Conservation (phyloP, 352 stramenopile species). For the Phytophthora tubulina region DNA sequence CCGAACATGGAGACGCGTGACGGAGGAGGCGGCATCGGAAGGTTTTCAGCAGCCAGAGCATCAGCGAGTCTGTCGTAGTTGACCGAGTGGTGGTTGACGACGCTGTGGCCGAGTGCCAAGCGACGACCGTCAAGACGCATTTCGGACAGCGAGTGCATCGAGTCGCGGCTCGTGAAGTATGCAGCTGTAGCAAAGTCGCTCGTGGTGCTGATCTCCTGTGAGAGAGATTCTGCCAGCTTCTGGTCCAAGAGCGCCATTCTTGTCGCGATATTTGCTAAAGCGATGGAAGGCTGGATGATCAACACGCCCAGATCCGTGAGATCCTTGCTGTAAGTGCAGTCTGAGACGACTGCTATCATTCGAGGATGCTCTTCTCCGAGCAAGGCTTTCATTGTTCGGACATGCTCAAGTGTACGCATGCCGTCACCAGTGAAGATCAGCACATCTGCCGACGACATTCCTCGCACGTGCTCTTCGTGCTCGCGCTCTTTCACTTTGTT, state of each 20-base stretch:
- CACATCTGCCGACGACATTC: conserved; percentile 60
- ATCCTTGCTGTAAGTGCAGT: conserved; percentile 48
- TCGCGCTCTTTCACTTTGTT: conserved; percentile 61
- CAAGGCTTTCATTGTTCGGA: conserved; percentile 55
- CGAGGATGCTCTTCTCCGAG: conserved; percentile 54
- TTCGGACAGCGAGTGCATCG: conserved; percentile 49
- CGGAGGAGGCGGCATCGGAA: conserved; percentile 61
- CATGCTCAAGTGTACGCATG: conserved; percentile 53
- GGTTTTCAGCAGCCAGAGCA: conserved; percentile 47
- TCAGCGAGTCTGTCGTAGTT: conserved; percentile 60
- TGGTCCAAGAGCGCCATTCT: conserved; percentile 69
- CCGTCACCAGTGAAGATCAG: conserved; percentile 72
- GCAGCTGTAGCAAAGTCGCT: conserved; percentile 56
- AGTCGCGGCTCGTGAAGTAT: conserved; percentile 62
- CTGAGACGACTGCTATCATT: conserved; percentile 64
- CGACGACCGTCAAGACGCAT: conserved; percentile 50
- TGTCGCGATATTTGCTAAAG: conserved; percentile 71
- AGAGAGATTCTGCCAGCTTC: conserved; percentile 49
- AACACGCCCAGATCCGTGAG: conserved; percentile 61
- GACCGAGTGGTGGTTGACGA: conserved; percentile 77
- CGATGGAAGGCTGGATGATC: conserved; percentile 72
- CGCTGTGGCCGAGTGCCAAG: conserved; percentile 54
- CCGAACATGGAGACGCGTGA: conserved; percentile 77
- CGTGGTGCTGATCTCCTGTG: conserved; percentile 57
- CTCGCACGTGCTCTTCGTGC: conserved; percentile 38